Evolutionary conservation across 495 filamentous ascomycete genomes (phyloP).

Genomic region (Diplogelasinospora grovesii): DNA sequence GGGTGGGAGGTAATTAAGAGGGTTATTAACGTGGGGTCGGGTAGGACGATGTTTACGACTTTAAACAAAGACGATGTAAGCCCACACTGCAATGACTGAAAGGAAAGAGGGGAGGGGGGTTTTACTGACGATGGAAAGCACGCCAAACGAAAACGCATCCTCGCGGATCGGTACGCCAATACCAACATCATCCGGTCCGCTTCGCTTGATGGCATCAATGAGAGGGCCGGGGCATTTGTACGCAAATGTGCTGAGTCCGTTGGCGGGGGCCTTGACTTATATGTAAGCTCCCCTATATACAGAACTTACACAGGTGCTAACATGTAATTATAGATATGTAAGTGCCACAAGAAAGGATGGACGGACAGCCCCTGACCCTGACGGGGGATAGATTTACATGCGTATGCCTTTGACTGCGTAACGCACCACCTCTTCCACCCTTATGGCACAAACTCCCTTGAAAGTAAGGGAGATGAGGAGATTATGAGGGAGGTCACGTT

Average conservation of each 20-base stretch:
- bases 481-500: constrained; percentile 62
- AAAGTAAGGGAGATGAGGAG: constrained; percentile 41
- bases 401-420: constrained; percentile 60
- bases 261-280: constrained; percentile 46
- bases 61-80: constrained; percentile 47
- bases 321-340: not conserved
- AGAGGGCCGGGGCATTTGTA: constrained; percentile 47
- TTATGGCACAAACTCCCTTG: constrained; percentile 50
- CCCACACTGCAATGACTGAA: not conserved
- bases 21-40: too few relatives aligned
- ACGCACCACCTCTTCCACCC: constrained; percentile 61
- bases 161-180: constrained; percentile 62
- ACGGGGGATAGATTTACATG: constrained; percentile 34
- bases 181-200: constrained; percentile 51
- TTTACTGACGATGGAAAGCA: constrained; percentile 32
- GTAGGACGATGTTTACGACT: constrained; percentile 56
- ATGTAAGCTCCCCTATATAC: constrained; percentile 36
- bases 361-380: not conserved
- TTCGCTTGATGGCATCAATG: constrained; percentile 46
- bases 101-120: not conserved
- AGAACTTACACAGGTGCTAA: not conserved
- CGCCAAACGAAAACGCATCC: constrained; percentile 49
- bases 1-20: too few relatives aligned
- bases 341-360: not conserved
- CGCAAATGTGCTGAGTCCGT: constrained; percentile 38